These are phyloP conservation scores for Amanita fuliginea DNA, from an alignment of 768 basidiomycete genomes.

Conservation along the genomic window DNA sequence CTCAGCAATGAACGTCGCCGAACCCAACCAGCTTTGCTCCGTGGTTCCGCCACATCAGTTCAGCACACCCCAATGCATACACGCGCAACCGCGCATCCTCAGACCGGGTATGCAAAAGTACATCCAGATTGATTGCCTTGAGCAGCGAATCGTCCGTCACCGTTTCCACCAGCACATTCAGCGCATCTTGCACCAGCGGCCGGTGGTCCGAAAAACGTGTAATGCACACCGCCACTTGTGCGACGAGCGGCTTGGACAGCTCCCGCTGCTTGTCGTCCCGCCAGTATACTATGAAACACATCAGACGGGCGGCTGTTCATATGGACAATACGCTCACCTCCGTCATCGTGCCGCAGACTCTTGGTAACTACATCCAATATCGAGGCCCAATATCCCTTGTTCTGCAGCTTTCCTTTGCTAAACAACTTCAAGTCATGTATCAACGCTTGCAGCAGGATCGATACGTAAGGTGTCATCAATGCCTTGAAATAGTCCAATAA, in stretches of 20 bases:
- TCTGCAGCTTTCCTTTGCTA: slow-evolving; percentile 17
- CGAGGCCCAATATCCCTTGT: slow-evolving; percentile 49
- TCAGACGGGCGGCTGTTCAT: not conserved
- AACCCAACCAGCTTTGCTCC: slow-evolving; percentile 70
- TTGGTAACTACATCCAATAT: slow-evolving; percentile 53
- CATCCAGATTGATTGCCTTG: slow-evolving; percentile 70
- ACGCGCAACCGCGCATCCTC: slow-evolving; percentile 65
- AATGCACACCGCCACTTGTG: slow-evolving; percentile 51
- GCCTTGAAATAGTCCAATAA: slow-evolving; percentile 85
- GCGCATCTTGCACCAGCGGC: slow-evolving; percentile 33
- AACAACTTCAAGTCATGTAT: slow-evolving; percentile 49
- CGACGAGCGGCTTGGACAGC: slow-evolving; percentile 45
- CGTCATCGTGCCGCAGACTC: slow-evolving; percentile 70
- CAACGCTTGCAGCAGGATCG: slow-evolving; percentile 60
- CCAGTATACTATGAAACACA: slow-evolving; percentile 69
- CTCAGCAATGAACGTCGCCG: slow-evolving; percentile 74
- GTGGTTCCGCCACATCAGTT: slow-evolving; percentile 66
- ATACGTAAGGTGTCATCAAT: slow-evolving; percentile 88
- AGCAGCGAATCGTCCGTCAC: slow-evolving; percentile 51
- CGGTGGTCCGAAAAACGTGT: not conserved
- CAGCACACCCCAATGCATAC: slow-evolving; percentile 56
- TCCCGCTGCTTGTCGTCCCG: slow-evolving; percentile 68
- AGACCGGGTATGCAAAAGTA: slow-evolving; percentile 85
- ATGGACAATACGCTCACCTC: slow-evolving; percentile 41
- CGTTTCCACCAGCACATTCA: slow-evolving; percentile 43